Conservation (phyloP, 306 rosid species). For the Gynostemma pentaphyllum region DNA sequence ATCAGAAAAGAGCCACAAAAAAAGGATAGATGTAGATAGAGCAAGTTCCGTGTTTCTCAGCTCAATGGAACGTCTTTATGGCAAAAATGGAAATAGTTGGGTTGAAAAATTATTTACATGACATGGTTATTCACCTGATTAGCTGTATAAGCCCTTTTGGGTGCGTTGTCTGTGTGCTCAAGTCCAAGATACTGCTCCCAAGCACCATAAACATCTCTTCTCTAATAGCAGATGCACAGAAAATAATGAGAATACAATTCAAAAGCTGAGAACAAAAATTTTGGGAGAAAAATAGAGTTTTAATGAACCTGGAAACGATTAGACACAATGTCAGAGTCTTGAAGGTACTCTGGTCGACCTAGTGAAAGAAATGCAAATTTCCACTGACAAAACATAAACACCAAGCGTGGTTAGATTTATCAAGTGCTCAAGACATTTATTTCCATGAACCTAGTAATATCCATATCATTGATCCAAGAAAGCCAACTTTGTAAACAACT, state of each 20-base stretch:
- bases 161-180: conserved; percentile 85
- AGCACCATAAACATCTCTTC: conserved; percentile 90
- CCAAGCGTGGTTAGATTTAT: background rate
- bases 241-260: conserved; percentile 5
- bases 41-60: background rate
- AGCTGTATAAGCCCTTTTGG: conserved; percentile 65
- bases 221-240: conserved; percentile 28
- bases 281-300: background rate
- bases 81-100: background rate
- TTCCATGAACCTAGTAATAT: background rate
- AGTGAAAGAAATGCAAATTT: conserved; percentile 78
- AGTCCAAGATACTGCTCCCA: conserved; percentile 96
- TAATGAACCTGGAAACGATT: conserved; percentile 67
- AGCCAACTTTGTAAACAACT: background rate
- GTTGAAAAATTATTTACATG: background rate
- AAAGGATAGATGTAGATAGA: too few species aligned
- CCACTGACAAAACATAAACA: conserved; percentile 46
- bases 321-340: conserved; percentile 64
- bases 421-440: background rate
- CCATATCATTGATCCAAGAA: background rate
- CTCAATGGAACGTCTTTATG: background rate
- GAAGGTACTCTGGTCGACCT: conserved; percentile 90
- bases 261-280: conserved; percentile 1
- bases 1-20: too few species aligned
- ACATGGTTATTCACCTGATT: conserved; percentile 42